Conservation (phyloP, 192 early-diverging fungal species). For the Coemansia sp. region DNA sequence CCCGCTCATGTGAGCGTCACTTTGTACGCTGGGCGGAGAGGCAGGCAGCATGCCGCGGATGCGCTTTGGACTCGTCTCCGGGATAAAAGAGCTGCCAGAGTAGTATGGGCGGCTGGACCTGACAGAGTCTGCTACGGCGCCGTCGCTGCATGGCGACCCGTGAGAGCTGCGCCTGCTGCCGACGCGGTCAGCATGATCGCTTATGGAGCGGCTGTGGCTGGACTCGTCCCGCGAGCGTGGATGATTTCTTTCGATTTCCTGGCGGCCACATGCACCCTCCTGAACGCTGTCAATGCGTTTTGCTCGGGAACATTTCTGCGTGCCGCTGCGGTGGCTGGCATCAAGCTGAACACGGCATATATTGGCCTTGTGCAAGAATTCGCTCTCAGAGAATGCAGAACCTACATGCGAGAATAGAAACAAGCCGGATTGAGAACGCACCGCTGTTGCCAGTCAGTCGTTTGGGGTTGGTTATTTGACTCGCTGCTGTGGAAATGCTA, state of each 20-base stretch:
- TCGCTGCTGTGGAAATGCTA: neutral
- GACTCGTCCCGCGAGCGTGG: neutral
- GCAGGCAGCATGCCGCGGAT: conserved; percentile 1
- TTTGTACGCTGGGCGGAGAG: neutral
- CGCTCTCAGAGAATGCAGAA: conserved; percentile 38
- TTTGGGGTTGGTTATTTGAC: neutral
- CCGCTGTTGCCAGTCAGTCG: neutral
- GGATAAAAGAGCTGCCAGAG: conserved; percentile 7
- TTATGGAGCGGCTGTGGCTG: neutral
- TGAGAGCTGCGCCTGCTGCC: conserved; percentile 6
- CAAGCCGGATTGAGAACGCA: neutral
- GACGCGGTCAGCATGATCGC: conserved; percentile 5
- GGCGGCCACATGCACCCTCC: neutral
- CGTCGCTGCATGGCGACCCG: conserved; percentile 7
- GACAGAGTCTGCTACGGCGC: neutral
- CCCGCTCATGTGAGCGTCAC: neutral
- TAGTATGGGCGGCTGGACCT: conserved; percentile 11
- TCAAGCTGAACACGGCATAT: conserved; percentile 30
- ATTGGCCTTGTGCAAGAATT: conserved; percentile 36
- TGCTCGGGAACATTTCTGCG: conserved; percentile 6
- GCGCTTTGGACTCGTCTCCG: conserved; percentile 4
- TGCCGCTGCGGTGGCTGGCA: conserved; percentile 10
- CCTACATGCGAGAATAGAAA: conserved; percentile 22
- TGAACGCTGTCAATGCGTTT: neutral
- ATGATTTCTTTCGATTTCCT: conserved; percentile 5